Evolutionary conservation across 306 rosid species (phyloP), one percentile per base, ranked within the genome.

Genomic region (Inga oerstediana): DNA sequence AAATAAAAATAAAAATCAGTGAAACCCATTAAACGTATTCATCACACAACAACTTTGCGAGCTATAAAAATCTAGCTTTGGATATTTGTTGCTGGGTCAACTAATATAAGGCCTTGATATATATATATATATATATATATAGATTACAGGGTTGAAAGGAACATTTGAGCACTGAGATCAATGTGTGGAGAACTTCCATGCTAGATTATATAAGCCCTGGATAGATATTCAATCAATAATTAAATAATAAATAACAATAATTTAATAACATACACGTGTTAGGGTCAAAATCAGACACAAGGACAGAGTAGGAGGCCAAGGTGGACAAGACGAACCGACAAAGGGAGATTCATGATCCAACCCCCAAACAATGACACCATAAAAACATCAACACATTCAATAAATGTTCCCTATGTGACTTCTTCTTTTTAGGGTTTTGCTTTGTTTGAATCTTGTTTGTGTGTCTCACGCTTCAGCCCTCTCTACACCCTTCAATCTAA

Each of bases 301-400:
- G 45, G 34, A 43, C 83, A 48, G 76, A 82, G 49, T 27, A 58
- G 82, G n/a, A 82, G 82, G 34, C 30, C 22, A 58, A 75, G 81
- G 79, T 64, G 70, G 88, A 85, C 83, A 81, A 73, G 74, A 17
- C 72, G 61, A 62, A 72, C 81, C 81, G 77, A 87, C 85, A 80
- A 13, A 16, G 45, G 46, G 8, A 62, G 37, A 49, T 17, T 77
- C 62, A 54, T 24, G 34, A 9, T 73, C 65, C 65, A 82, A 69
- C 43, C 70, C 17, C 12, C 1, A 43, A 45, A 54, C 3, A 72
- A 27, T 45, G 59, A 72, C 51, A 70, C 19, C 39, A 45, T 45
- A 5, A 12, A 59, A 52, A 44, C 58, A 22, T 13, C 2, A 72
- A 13, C 58, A 44, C n/a, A 13, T n/a, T 10, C 19, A 70, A 24